A percentile compares a stretch with the other conserved stretches of the same genome.
phyloP scores from a whole-genome alignment of 768 basidiomycete species.

The Suillus discolor region DNA sequence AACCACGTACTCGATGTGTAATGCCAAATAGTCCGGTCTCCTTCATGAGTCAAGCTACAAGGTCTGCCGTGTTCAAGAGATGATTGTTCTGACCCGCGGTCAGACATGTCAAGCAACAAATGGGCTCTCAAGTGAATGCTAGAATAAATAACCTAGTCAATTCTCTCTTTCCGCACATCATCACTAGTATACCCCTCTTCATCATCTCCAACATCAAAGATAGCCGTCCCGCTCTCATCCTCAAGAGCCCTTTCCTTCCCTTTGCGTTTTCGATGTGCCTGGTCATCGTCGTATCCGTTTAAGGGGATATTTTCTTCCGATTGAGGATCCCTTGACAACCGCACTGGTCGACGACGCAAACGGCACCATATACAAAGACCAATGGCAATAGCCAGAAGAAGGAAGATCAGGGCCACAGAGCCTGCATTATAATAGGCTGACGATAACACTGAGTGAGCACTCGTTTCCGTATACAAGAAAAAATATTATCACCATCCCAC shows the following conservation, averaged over 20 bases:
- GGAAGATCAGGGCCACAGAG: constrained; percentile 80
- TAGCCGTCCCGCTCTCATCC: constrained; percentile 37
- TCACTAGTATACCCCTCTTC: constrained; percentile 42
- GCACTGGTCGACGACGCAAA: constrained; percentile 43
- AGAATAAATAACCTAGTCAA: not conserved
- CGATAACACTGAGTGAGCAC: constrained; percentile 9
- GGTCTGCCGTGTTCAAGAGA: not conserved
- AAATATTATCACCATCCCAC: constrained; percentile 74
- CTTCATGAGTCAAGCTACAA: not conserved
- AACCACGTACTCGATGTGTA: not conserved
- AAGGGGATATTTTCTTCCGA: constrained; percentile 76
- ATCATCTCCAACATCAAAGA: constrained; percentile 59
- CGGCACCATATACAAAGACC: constrained; percentile 84
- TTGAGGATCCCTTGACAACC: not conserved
- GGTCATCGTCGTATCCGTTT: constrained; percentile 50
- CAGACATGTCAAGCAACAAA: not conserved
- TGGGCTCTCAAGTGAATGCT: not conserved
- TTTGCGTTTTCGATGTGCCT: constrained; percentile 38
- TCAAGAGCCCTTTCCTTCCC: constrained; percentile 51
- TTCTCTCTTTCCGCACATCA: constrained; percentile 1
- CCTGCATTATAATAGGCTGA: constrained; percentile 95
- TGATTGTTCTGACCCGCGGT: not conserved
- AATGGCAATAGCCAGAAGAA: constrained; percentile 68
- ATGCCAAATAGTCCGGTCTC: not conserved
- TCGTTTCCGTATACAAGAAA: constrained; percentile 3